Evolutionary conservation across 352 stramenopile species (phyloP), one percentile per base, ranked within the genome.

Genomic region (Globisporangium megalacanthum): DNA sequence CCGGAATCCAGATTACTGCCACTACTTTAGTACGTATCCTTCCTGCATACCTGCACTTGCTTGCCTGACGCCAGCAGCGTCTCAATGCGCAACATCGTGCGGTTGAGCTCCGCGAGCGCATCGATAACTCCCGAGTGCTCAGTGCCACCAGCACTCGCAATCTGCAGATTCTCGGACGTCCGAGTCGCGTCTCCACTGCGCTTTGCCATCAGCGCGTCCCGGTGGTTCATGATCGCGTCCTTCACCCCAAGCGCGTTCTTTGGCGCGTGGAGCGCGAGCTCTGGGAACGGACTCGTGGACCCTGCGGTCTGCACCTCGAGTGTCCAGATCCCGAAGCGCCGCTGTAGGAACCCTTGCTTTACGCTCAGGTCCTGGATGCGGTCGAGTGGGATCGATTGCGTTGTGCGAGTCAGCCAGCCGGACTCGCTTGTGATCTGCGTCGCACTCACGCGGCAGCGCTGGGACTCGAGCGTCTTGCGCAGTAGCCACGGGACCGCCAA

Each of bases 291-390:
- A n/a, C 58, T 57, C 0, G 61, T 55, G 0, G 62, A 58, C 0
- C 62, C 62, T 0, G 62, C 71, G 9, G 65, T 75, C 52, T 77
- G 71, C 56, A 79, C 75, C 53, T 77, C 68, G 41, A 79, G 55
- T 31, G 36, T 53, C 35, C 65, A 61, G 5, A 77, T 31, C 37
- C 60, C 57, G 25, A 74, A 76, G 48, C 61, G 64, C 20, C 54
- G 60, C 58, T 77, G 65, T 8, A 79, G 58, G 36, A 67, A 76
- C 48, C 68, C 62, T 36, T 79, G 62, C 3, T 58, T 58, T 11
- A 79, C 61, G 52, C 66, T 74, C 15, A 79, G 62, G 50, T 77
- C 71, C 54, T 79, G 71, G 56, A 79, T 77, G 19, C 62, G 60
- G 56, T 79, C 71, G 19, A 77, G 61, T 17, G 68, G 71, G 51